Evolutionary conservation across 129 eudicot species (phyloP).

Genomic region (Daucus carota): DH1_v3.0 NC_030382.2:16528501-16529000

Average conservation of each 20-base stretch:
- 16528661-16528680: slow-evolving; percentile 57
- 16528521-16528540: slow-evolving; percentile 60
- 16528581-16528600: slow-evolving; percentile 17
- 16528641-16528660: background rate
- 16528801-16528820: slow-evolving; percentile 71
- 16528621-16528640: background rate
- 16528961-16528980: too few relatives aligned
- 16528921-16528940: slow-evolving; percentile 60
- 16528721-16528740: slow-evolving; percentile 13
- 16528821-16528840: slow-evolving; percentile 84
- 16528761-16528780: background rate
- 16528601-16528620: background rate
- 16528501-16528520: slow-evolving; percentile 27
- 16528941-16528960: slow-evolving; percentile 12
- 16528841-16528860: slow-evolving; percentile 86
- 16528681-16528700: slow-evolving; percentile 67
- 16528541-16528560: slow-evolving; percentile 96
- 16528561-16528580: slow-evolving; percentile 96
- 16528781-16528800: background rate
- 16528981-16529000: background rate
- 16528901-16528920: slow-evolving; percentile 81
- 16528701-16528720: slow-evolving; percentile 22
- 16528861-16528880: slow-evolving; percentile 61
- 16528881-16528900: slow-evolving; percentile 67
- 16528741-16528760: slow-evolving; percentile 22